Conservation (phyloP, 1,139 yeast species). For the Scheffersomyces illinoinensis region DNA sequence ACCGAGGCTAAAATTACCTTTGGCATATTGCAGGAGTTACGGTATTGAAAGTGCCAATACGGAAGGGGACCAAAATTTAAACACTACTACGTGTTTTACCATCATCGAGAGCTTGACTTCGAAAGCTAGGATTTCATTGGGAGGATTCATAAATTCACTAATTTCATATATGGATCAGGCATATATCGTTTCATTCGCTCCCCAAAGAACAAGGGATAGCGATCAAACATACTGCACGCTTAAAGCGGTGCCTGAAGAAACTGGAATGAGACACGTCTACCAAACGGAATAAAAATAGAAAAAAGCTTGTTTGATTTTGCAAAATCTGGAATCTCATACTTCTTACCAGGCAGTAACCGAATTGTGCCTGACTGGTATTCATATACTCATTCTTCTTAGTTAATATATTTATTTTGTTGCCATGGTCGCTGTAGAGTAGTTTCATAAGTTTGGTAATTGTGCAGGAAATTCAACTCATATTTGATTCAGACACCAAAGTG, state of each 20-base stretch:
- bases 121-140: neutral
- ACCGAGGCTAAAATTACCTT: neutral
- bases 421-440: neutral
- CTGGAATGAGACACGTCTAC: neutral
- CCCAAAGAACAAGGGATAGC: neutral
- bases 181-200: too few species aligned
- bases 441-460: neutral
- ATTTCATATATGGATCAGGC: neutral
- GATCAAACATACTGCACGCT: neutral
- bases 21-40: neutral
- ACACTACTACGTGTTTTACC: neutral
- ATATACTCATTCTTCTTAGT: neutral
- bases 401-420: neutral
- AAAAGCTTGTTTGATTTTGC: neutral
- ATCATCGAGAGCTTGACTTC: neutral
- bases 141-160: neutral
- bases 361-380: neutral
- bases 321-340: neutral
- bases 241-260: neutral
- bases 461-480: neutral
- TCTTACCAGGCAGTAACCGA: neutral
- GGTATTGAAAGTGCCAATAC: neutral
- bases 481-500: neutral
- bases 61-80: neutral
- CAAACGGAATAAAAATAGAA: neutral